Percentiles rank a stretch among this genome's conserved stretches.
These are phyloP conservation scores for Lanmaoa pseudosensibilis DNA, from an alignment of 768 basidiomycete genomes.

Conservation along the genomic window DNA sequence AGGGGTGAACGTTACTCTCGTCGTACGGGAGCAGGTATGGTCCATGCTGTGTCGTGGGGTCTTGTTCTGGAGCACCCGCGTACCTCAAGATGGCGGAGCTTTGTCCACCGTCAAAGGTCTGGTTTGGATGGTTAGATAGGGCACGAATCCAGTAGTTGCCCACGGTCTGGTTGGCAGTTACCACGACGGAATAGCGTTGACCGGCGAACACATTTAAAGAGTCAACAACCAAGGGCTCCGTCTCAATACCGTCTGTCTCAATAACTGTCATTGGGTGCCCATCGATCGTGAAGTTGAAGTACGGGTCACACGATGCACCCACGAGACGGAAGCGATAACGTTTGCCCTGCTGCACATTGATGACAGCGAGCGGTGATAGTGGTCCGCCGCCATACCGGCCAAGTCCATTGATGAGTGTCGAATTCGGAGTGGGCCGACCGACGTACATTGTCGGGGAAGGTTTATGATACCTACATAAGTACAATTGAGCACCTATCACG, in stretches of 20 bases:
- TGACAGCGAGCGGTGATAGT: slow-evolving; percentile 32
- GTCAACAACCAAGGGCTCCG: slow-evolving; percentile 42
- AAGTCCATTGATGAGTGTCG: slow-evolving; percentile 41
- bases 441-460: slow-evolving; percentile 10
- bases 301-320: slow-evolving; percentile 42
- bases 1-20: slow-evolving; percentile 38
- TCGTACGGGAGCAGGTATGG: slow-evolving; percentile 28
- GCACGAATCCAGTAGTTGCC: slow-evolving; percentile 45
- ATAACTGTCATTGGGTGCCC: slow-evolving; percentile 46
- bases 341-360: slow-evolving; percentile 33
- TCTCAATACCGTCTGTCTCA: slow-evolving; percentile 44
- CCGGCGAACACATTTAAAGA: slow-evolving; percentile 45
- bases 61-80: slow-evolving; percentile 34
- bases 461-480: slow-evolving; percentile 15
- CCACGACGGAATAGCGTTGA: slow-evolving; percentile 51
- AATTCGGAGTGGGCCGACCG: slow-evolving; percentile 22
- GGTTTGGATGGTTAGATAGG: slow-evolving; percentile 8
- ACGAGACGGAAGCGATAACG: slow-evolving; percentile 42
- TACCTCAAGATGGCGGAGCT: slow-evolving; percentile 47
- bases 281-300: slow-evolving; percentile 47
- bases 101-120: slow-evolving; percentile 30
- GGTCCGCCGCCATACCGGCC: slow-evolving; percentile 40
- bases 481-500: slow-evolving; percentile 30
- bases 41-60: slow-evolving; percentile 32
- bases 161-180: slow-evolving; percentile 33